Percentiles rank a stretch among this genome's conserved stretches.
Conservation (phyloP, 192 early-diverging fungal species). For the Dimargaris cristalligena region DNA sequence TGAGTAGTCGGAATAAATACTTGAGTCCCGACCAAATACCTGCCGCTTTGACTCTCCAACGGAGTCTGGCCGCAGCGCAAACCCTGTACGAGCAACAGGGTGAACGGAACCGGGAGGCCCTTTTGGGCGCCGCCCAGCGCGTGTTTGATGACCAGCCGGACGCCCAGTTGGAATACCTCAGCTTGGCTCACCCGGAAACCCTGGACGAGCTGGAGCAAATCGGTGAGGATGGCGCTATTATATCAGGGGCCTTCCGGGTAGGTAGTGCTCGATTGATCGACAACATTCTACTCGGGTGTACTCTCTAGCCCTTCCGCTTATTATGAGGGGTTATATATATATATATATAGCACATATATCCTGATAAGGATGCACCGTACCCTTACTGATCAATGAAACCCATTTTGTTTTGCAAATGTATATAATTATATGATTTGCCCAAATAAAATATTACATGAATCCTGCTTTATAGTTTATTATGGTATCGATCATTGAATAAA, state of each 20-base stretch:
- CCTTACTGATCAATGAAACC: too few species aligned
- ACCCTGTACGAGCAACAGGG: slow-evolving; percentile 26
- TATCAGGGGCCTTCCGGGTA: slow-evolving; percentile 70
- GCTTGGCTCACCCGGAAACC: slow-evolving; percentile 48
- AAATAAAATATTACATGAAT: too few species aligned
- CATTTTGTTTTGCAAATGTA: too few species aligned
- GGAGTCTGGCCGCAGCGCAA: slow-evolving; percentile 38
- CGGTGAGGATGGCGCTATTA: slow-evolving; percentile 43
- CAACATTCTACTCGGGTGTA: slow-evolving; percentile 59
- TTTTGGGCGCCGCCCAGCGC: slow-evolving; percentile 29
- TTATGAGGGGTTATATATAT: too few species aligned
- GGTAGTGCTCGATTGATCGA: slow-evolving; percentile 87
- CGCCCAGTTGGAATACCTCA: slow-evolving; percentile 70
- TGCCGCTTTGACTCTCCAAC: slow-evolving; percentile 54
- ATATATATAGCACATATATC: too few species aligned
- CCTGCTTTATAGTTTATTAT: not conserved
- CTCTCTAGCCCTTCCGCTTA: too few species aligned
- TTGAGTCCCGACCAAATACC: slow-evolving; percentile 49
- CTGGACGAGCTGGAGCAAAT: slow-evolving; percentile 43
- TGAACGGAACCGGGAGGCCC: slow-evolving; percentile 18
- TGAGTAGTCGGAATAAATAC: slow-evolving; percentile 83
- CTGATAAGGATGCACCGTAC: too few species aligned
- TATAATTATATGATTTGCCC: too few species aligned
- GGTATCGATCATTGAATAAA: not conserved
- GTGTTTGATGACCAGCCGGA: slow-evolving; percentile 24